Percentiles rank a stretch among this genome's conserved stretches.
phyloP scores from a whole-genome alignment of 2,329 filamentous ascomycete genomes.

The Pseudogymnoascus sp. region DNA sequence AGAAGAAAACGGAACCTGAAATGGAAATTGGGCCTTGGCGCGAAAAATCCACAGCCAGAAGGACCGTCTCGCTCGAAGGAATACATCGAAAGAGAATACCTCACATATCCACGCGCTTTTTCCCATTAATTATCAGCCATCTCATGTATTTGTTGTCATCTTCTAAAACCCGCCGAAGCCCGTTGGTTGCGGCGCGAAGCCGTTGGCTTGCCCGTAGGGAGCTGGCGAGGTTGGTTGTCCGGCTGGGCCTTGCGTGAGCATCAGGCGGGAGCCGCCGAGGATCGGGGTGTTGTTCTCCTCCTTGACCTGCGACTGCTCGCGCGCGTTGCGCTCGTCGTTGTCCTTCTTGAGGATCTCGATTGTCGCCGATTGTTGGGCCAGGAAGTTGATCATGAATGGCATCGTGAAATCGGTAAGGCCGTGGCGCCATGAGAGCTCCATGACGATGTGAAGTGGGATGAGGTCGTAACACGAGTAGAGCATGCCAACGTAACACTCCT shows the following conservation, averaged over 20 bases:
- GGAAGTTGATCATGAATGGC: slow-evolving; percentile 99
- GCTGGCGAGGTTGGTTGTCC: slow-evolving; percentile 48
- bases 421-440: slow-evolving; percentile 96
- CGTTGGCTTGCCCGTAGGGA: slow-evolving; percentile 73
- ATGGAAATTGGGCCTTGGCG: neutral
- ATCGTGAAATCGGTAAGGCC: slow-evolving; percentile 95
- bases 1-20: slow-evolving; percentile 6
- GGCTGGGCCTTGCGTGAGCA: slow-evolving; percentile 87
- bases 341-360: slow-evolving; percentile 83
- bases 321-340: slow-evolving; percentile 85
- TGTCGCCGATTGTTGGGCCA: slow-evolving; percentile 81
- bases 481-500: slow-evolving; percentile 99
- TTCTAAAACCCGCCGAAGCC: slow-evolving; percentile 53
- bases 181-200: slow-evolving; percentile 81
- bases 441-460: slow-evolving; percentile 81
- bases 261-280: slow-evolving; percentile 75
- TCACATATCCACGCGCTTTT: neutral
- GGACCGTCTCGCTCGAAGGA: neutral
- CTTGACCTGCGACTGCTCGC: slow-evolving; percentile 64
- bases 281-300: slow-evolving; percentile 92
- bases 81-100: neutral
- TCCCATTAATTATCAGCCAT: slow-evolving; percentile 10
- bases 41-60: neutral
- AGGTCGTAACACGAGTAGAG: slow-evolving; percentile 97
- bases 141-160: neutral